phyloP scores from a whole-genome alignment of 768 basidiomycete genomes.

The Hydnomerulius pinastri region DNA sequence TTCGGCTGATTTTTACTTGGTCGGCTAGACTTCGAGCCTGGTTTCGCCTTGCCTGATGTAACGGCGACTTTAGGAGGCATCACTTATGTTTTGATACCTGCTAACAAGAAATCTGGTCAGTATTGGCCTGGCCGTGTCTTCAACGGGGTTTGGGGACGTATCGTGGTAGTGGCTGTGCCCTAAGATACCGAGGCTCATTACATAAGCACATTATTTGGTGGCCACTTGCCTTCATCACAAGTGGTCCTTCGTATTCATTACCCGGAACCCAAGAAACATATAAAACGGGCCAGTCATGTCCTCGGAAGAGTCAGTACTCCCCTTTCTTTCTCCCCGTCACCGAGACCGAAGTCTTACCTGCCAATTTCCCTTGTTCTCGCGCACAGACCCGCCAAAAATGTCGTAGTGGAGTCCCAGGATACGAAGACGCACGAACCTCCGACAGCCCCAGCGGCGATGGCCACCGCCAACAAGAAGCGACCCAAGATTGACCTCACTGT shows the following conservation, averaged over 20 bases:
- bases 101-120: background rate
- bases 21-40: constrained; percentile 6
- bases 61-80: constrained; percentile 23
- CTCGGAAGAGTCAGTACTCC: constrained; percentile 48
- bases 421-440: constrained; percentile 40
- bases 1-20: constrained; percentile 11
- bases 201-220: constrained; percentile 13
- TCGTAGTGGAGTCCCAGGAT: constrained; percentile 32
- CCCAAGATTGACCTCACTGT: constrained; percentile 71
- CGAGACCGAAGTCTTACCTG: background rate
- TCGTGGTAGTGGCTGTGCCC: constrained; percentile 18
- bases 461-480: constrained; percentile 55
- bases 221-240: background rate
- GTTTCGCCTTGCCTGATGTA: background rate
- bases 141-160: background rate
- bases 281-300: constrained; percentile 44
- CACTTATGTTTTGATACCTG: background rate
- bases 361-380: background rate
- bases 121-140: too few species aligned
- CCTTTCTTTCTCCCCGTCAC: background rate
- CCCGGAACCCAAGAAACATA: background rate
- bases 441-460: constrained; percentile 49
- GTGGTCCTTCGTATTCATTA: background rate
- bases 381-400: constrained; percentile 33
- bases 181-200: constrained; percentile 26